Evolutionary conservation across 371 early-diverging fungal genomes (phyloP).

Genomic region (Lichtheimia hyalospora): DNA sequence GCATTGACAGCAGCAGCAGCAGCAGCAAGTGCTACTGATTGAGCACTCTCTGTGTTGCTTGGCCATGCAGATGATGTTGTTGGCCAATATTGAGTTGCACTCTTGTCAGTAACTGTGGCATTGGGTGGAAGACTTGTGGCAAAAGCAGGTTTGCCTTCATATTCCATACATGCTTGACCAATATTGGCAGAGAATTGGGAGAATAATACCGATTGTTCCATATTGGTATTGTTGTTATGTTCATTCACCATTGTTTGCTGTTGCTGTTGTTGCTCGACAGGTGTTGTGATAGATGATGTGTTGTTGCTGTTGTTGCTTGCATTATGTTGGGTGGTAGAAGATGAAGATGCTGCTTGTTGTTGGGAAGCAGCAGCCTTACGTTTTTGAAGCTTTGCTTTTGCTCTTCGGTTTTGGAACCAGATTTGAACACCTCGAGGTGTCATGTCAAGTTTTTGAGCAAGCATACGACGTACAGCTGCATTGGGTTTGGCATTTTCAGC

Average conservation of each 20-base stretch:
- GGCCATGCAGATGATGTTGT: not conserved
- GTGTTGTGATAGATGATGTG: no score
- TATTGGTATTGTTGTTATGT: not conserved
- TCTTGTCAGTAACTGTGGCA: not conserved
- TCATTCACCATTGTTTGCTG: no score
- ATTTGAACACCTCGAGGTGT: constrained; percentile 90
- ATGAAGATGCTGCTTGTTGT: not conserved
- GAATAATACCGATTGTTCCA: constrained; percentile 23
- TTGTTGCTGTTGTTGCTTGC: not conserved
- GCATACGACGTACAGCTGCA: constrained; percentile 60
- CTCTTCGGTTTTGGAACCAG: constrained; percentile 98
- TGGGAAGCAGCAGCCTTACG: constrained; percentile 17
- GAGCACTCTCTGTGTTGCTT: constrained; percentile 9
- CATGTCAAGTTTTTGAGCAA: constrained; percentile 81
- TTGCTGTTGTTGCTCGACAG: no score
- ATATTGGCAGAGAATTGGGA: constrained; percentile 33
- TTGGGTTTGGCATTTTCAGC: constrained; percentile 68
- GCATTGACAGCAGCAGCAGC: constrained; percentile 20
- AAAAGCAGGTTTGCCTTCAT: constrained; percentile 11
- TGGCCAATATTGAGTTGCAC: constrained; percentile 5
- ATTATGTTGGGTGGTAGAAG: not conserved
- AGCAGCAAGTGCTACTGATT: constrained; percentile 26
- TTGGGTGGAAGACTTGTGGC: constrained; percentile 11
- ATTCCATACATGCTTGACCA: not conserved
- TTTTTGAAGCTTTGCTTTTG: constrained; percentile 61